phyloP scores from a whole-genome alignment of 2,329 filamentous ascomycete species.

The Paraphaeosphaeria sporulosa region DNA sequence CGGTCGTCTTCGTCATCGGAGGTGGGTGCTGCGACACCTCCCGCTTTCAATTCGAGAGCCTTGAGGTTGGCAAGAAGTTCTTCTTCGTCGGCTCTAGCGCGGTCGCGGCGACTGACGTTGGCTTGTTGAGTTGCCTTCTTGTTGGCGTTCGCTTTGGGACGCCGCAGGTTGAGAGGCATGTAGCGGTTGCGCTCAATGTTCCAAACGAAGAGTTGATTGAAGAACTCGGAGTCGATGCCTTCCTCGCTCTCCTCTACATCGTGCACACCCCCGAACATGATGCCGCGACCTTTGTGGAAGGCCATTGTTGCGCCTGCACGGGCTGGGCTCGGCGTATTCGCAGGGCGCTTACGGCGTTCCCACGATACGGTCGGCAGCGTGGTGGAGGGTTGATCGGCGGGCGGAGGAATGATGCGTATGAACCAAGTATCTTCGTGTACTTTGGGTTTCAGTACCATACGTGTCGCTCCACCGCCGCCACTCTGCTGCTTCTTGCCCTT shows the following conservation, averaged over 20 bases:
- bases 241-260: constrained; percentile 92
- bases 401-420: constrained; percentile 78
- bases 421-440: constrained; percentile 97
- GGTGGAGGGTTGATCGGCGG: constrained; percentile 69
- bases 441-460: constrained; percentile 82
- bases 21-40: constrained; percentile 58
- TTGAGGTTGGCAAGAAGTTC: constrained; percentile 88
- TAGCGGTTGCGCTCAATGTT: constrained; percentile 95
- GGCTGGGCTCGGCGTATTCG: constrained; percentile 83
- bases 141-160: constrained; percentile 72
- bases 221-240: constrained; percentile 96
- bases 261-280: constrained; percentile 93
- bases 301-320: constrained; percentile 93
- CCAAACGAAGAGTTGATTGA: constrained; percentile 90
- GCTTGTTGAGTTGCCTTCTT: constrained; percentile 57
- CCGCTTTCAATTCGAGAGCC: constrained; percentile 78
- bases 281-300: constrained; percentile 90
- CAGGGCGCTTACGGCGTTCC: constrained; percentile 92
- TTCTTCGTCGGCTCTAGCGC: constrained; percentile 89
- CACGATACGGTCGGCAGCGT: constrained; percentile 79
- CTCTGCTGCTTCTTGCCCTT: constrained; percentile 57
- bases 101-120: constrained; percentile 61
- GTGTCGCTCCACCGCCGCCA: constrained; percentile 63
- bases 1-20: constrained; percentile 35
- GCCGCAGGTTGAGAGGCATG: constrained; percentile 81